These are phyloP conservation scores for Porcisia hertigi DNA, from an alignment of 208 protist genomes.

Conservation along the genomic window DNA sequence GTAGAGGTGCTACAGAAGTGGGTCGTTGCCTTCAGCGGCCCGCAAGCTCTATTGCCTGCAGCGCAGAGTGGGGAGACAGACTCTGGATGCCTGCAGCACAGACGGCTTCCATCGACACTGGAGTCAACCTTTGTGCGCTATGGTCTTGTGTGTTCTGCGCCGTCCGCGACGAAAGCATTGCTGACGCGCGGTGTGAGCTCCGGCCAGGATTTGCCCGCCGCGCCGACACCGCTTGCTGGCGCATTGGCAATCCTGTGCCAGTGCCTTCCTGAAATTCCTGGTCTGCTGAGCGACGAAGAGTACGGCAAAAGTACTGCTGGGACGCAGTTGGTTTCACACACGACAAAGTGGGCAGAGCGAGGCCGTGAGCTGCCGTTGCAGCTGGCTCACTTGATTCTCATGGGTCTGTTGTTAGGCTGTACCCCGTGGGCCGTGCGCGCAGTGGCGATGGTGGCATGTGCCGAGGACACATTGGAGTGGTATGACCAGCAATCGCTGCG, in stretches of 20 bases:
- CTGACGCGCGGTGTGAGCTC: not conserved
- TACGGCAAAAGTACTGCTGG: not conserved
- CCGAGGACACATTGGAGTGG: constrained; percentile 24
- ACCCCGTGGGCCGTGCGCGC: constrained; percentile 14
- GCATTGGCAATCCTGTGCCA: constrained; percentile 17
- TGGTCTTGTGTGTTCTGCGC: constrained; percentile 1
- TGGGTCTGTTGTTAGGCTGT: constrained; percentile 52
- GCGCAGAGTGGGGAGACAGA: not conserved
- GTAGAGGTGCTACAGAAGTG: constrained; percentile 18
- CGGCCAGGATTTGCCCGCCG: not conserved
- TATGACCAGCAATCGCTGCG: not conserved
- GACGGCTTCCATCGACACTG: constrained; percentile 16
- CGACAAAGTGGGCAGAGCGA: not conserved
- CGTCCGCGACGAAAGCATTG: not conserved
- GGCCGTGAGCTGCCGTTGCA: constrained; percentile 58
- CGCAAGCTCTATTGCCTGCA: too few species aligned
- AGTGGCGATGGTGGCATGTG: constrained; percentile 28
- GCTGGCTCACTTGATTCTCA: constrained; percentile 73
- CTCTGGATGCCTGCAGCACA: not conserved
- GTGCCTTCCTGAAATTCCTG: constrained; percentile 12
- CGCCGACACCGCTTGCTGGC: constrained; percentile 17
- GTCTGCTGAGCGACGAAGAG: too few species aligned
- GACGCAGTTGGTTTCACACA: not conserved
- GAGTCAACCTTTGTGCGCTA: constrained; percentile 14
- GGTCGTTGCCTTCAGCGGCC: constrained; percentile 7